These are phyloP conservation scores for Datisca glomerata DNA, from an alignment of 306 rosid species.

Conservation along the genomic window DNA sequence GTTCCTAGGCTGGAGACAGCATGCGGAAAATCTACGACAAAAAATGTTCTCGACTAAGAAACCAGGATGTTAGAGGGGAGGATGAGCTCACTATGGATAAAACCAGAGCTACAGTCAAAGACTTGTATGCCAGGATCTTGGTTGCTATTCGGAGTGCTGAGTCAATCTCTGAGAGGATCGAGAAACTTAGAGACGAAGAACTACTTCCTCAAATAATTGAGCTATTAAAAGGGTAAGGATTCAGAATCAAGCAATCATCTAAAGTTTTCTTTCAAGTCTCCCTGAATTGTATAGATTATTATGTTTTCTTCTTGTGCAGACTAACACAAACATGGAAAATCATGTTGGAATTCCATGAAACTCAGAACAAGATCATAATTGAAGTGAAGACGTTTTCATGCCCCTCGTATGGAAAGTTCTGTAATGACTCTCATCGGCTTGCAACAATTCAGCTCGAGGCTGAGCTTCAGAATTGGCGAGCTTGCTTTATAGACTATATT, in stretches of 20 bases:
- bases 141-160: constrained; percentile 87
- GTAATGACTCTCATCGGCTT: constrained; percentile 61
- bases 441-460: constrained; percentile 73
- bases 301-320: constrained; percentile 46
- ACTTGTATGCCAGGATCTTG: constrained; percentile 77
- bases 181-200: constrained; percentile 82
- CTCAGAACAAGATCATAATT: constrained; percentile 68
- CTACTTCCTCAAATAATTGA: constrained; percentile 81
- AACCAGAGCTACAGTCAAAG: constrained; percentile 67
- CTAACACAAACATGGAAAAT: constrained; percentile 64
- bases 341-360: constrained; percentile 84
- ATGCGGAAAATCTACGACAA: constrained; percentile 67
- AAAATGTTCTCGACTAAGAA: constrained; percentile 54
- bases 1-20: constrained; percentile 66
- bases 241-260: constrained; percentile 3
- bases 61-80: constrained; percentile 60
- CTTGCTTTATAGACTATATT: constrained; percentile 49
- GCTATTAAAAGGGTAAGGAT: constrained; percentile 74
- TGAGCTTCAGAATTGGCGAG: constrained; percentile 75
- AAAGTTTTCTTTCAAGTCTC: constrained; percentile 10
- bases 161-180: constrained; percentile 72
- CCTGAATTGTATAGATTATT: constrained; percentile 1
- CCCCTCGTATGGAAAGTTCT: constrained; percentile 45
- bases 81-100: constrained; percentile 50
- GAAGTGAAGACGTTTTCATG: constrained; percentile 64